A percentile compares a stretch with the other conserved stretches of the same genome.
Conservation (phyloP, 2,329 filamentous ascomycete species). For the Ustulina deusta region DNA sequence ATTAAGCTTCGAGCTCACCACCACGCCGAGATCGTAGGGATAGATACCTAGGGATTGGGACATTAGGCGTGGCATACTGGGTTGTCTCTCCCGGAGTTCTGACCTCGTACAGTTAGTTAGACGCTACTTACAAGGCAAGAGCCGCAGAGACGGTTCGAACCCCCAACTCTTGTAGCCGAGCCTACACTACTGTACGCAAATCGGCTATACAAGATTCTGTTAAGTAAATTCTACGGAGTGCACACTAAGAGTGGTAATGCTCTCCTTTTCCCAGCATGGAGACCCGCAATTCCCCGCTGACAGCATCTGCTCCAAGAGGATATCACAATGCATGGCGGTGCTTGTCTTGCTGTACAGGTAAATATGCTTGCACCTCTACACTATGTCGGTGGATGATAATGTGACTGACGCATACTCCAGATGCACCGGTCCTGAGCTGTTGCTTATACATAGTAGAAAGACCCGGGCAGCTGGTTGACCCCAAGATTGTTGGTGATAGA, state of each 20-base stretch:
- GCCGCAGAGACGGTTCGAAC: constrained; percentile 17
- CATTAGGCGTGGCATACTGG: neutral
- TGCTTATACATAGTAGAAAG: constrained; percentile 14
- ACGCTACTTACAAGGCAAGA: constrained; percentile 7
- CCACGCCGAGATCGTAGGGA: constrained; percentile 17
- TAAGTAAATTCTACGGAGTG: constrained; percentile 16
- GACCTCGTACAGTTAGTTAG: constrained; percentile 5
- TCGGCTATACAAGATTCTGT: constrained; percentile 6
- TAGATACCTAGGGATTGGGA: neutral
- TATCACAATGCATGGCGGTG: constrained; percentile 25
- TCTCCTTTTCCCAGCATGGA: constrained; percentile 25
- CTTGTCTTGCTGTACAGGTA: neutral
- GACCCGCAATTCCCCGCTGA: constrained; percentile 23
- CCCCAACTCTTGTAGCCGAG: neutral
- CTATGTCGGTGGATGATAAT: constrained; percentile 10
- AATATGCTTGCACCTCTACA: constrained; percentile 11
- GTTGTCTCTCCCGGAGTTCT: constrained; percentile 13
- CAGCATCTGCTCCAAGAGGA: constrained; percentile 17
- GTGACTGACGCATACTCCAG: constrained; percentile 8
- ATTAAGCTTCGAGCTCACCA: constrained; percentile 1
- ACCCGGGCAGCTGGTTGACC: constrained; percentile 17
- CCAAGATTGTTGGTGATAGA: constrained; percentile 22
- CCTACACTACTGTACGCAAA: neutral
- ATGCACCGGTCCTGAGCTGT: constrained; percentile 9
- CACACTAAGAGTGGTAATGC: constrained; percentile 3